These are phyloP conservation scores for Amniculicola lignicola DNA, from an alignment of 495 filamentous ascomycete genomes.

Conservation along the genomic window DNA sequence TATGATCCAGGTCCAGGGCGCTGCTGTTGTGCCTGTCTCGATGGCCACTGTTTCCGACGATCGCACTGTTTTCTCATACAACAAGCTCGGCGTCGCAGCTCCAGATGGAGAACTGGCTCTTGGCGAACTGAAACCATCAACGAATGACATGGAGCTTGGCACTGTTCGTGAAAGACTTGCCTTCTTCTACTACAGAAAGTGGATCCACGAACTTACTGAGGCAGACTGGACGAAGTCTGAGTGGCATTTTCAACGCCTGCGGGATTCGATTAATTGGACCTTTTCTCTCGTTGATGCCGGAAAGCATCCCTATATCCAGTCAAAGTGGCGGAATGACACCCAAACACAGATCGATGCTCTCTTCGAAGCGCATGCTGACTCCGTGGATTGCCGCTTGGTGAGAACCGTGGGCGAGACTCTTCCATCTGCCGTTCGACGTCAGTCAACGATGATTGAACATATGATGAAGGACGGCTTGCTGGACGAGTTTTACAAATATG, in stretches of 20 bases:
- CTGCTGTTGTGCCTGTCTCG: slow-evolving; percentile 2
- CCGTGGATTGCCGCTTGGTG: not conserved
- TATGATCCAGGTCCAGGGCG: slow-evolving; percentile 6
- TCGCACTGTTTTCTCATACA: not conserved
- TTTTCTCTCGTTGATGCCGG: not conserved
- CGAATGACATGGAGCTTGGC: not conserved
- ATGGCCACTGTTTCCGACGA: slow-evolving; percentile 5
- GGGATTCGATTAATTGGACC: not conserved
- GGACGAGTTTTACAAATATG: not conserved
- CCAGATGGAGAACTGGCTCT: not conserved
- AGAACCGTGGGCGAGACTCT: not conserved
- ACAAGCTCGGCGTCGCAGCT: not conserved
- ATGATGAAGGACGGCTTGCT: not conserved
- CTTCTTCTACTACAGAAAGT: not conserved
- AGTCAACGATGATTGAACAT: slow-evolving; percentile 4
- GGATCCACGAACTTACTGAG: not conserved
- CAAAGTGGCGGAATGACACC: not conserved
- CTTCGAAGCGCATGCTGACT: not conserved
- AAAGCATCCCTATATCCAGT: not conserved
- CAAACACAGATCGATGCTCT: not conserved
- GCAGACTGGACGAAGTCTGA: not conserved
- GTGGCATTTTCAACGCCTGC: not conserved
- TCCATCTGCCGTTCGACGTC: not conserved
- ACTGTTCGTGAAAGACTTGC: not conserved
- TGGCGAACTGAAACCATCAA: not conserved